phyloP scores from a whole-genome alignment of 2,329 filamentous ascomycete species.

The Meredithiella fracta region DNA sequence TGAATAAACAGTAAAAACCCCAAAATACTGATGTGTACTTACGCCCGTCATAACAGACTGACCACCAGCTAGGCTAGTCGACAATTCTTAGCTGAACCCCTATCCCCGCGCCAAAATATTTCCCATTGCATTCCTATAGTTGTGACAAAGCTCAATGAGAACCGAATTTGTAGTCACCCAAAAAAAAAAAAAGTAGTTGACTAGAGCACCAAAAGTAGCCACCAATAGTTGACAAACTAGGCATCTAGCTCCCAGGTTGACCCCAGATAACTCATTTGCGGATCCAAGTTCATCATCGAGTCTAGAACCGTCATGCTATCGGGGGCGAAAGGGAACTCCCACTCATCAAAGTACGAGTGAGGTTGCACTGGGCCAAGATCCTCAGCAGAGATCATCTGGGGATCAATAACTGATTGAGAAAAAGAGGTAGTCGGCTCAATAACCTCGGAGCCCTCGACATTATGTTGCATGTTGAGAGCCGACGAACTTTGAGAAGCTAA shows the following conservation, averaged over 20 bases:
- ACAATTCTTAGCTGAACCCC: too few species aligned
- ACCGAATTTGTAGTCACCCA: background rate
- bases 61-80: background rate
- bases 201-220: too few species aligned
- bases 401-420: background rate
- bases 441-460: background rate
- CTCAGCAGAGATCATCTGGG: conserved; percentile 2
- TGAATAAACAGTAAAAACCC: background rate
- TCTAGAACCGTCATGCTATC: conserved; percentile 17
- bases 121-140: background rate
- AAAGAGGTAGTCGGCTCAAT: background rate
- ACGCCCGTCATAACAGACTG: background rate
- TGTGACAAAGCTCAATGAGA: background rate
- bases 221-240: background rate
- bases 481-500: background rate
- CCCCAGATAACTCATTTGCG: conserved; percentile 16
- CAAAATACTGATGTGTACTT: too few species aligned
- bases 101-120: too few species aligned
- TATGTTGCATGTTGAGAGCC: background rate
- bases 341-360: conserved; percentile 7
- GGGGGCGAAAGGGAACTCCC: conserved; percentile 10
- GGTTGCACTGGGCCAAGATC: background rate
- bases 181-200: too few species aligned
- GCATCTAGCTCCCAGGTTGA: conserved; percentile 9
- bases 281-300: conserved; percentile 16